Percentiles rank a stretch among this genome's conserved stretches.
Conservation (phyloP, 768 basidiomycete species). For the Lactarius tabidus region DNA sequence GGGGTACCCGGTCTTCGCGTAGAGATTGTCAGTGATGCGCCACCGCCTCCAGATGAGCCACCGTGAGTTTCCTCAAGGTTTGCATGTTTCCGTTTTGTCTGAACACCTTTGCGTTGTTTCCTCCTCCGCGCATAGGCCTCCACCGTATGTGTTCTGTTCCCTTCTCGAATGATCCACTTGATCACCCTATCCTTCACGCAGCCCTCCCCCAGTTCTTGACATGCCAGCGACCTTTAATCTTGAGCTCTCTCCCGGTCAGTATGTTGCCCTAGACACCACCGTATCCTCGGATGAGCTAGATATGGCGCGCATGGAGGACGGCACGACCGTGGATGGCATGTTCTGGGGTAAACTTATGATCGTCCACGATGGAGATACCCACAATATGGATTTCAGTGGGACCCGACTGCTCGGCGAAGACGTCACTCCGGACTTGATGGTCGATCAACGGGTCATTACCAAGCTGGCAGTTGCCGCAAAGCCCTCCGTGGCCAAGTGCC, state of each 20-base stretch:
- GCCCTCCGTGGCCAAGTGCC: constrained; percentile 71
- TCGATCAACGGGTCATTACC: constrained; percentile 73
- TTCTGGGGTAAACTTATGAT: constrained; percentile 89
- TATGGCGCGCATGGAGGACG: constrained; percentile 90
- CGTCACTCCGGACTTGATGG: constrained; percentile 60
- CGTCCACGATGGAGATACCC: constrained; percentile 70
- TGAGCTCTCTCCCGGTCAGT: constrained; percentile 74
- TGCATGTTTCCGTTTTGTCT: not conserved
- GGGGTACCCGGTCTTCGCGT: constrained; percentile 78
- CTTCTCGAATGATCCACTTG: not conserved
- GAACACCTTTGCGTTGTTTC: not conserved
- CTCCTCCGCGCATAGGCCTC: constrained; percentile 35
- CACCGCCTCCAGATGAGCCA: constrained; percentile 80
- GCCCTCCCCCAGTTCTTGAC: constrained; percentile 70
- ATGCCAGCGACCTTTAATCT: constrained; percentile 86
- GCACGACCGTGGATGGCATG: constrained; percentile 76
- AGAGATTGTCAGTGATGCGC: constrained; percentile 81
- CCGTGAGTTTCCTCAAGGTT: constrained; percentile 51
- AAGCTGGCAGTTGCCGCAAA: constrained; percentile 74
- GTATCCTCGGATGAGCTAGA: constrained; percentile 77
- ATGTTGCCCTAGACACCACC: constrained; percentile 75
- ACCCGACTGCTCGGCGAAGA: constrained; percentile 65
- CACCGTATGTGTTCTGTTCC: constrained; percentile 42
- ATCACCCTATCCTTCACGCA: constrained; percentile 24
- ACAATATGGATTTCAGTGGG: constrained; percentile 79